These are phyloP conservation scores for Mrakia blollopis DNA, from an alignment of 768 basidiomycete genomes.

Conservation along the genomic window DNA sequence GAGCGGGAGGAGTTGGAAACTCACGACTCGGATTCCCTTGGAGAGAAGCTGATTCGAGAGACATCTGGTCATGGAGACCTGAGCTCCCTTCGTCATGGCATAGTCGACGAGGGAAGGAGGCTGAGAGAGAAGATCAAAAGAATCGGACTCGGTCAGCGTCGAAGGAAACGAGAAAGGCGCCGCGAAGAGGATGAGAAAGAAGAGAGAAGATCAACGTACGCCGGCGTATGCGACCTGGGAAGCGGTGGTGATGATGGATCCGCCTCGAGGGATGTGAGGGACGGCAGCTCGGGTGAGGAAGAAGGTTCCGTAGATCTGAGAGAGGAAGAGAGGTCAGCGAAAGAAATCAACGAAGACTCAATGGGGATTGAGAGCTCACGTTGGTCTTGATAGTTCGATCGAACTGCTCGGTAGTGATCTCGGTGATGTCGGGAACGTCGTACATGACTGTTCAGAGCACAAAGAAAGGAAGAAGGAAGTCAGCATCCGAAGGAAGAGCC, in stretches of 20 bases:
- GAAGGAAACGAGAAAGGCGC: too few relatives aligned
- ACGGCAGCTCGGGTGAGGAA: conserved; percentile 29
- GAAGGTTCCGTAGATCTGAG: conserved; percentile 30
- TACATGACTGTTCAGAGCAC: conserved; percentile 27
- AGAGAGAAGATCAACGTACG: background rate
- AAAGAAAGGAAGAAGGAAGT: too few relatives aligned
- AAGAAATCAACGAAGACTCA: background rate
- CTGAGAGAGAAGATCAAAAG: background rate
- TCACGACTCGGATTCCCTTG: conserved; percentile 31
- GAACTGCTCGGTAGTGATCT: conserved; percentile 32
- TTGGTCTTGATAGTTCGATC: conserved; percentile 28
- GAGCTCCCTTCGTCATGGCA: conserved; percentile 32
- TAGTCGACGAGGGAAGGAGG: conserved; percentile 19
- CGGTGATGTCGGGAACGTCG: conserved; percentile 8
- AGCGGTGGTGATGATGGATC: conserved; percentile 29
- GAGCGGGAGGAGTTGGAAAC: background rate
- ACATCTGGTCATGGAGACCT: conserved; percentile 20
- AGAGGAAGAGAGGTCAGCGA: background rate
- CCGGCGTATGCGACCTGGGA: conserved; percentile 43
- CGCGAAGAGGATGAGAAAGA: background rate
- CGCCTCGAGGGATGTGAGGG: conserved; percentile 26
- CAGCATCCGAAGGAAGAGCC: too few relatives aligned
- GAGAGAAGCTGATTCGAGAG: conserved; percentile 30
- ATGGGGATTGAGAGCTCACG: conserved; percentile 12
- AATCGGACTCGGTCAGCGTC: background rate